Evolutionary conservation across 768 basidiomycete genomes (phyloP).

Genomic region (Pholiota molesta): DNA sequence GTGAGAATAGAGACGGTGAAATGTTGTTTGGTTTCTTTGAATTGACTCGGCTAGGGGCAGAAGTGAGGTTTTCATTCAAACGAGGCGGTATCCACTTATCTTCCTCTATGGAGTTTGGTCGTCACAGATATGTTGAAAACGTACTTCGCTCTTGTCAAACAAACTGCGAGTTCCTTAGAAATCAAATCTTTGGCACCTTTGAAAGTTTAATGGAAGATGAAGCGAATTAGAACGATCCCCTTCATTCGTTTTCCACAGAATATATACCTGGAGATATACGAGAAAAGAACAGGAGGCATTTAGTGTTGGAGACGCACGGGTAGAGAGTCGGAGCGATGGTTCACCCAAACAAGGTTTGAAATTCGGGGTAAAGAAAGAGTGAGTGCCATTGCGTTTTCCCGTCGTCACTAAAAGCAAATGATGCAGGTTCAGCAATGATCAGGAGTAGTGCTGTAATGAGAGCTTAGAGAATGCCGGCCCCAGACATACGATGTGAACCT

Average conservation of each 20-base stretch:
- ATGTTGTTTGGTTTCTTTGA: not conserved
- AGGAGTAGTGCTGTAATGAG: not conserved
- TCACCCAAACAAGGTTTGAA: not conserved
- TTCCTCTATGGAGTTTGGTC: not conserved
- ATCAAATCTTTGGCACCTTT: not conserved
- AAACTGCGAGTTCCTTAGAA: conserved; percentile 1
- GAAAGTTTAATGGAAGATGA: not conserved
- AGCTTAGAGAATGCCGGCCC: not conserved
- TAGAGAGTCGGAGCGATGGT: not conserved
- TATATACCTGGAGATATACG: not conserved
- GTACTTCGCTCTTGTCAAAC: conserved; percentile 1
- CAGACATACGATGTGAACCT: not conserved
- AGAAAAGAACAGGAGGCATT: not conserved
- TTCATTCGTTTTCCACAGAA: not conserved
- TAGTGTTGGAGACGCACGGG: not conserved
- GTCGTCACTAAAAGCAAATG: no score
- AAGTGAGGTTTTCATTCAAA: not conserved
- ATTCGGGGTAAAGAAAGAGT: not conserved
- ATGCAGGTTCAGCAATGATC: no score
- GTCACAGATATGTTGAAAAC: not conserved
- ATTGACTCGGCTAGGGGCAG: not conserved
- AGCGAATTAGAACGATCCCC: not conserved
- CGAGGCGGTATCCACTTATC: not conserved
- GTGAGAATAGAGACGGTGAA: not conserved
- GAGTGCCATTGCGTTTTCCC: not conserved